Conservation (phyloP, 768 basidiomycete genomes). For the Lentinula lateritia region DNA sequence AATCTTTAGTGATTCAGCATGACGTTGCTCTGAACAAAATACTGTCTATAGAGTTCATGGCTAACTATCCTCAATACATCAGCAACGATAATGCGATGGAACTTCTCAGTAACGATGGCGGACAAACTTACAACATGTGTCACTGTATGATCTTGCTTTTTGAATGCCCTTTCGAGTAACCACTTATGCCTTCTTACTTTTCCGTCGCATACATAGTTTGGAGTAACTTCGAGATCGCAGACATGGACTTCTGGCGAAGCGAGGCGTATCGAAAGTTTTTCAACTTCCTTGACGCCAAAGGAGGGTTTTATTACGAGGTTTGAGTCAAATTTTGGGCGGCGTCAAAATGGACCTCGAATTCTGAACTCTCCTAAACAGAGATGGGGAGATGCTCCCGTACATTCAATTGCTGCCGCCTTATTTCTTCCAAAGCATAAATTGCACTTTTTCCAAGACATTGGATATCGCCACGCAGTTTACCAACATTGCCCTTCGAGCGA, state of each 20-base stretch:
- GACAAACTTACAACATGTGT: constrained; percentile 66
- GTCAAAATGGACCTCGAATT: no score
- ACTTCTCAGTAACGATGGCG: constrained; percentile 44
- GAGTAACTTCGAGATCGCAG: constrained; percentile 69
- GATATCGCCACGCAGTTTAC: constrained; percentile 61
- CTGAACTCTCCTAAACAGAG: constrained; percentile 7
- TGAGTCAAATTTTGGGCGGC: not conserved
- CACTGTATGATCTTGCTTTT: constrained; percentile 45
- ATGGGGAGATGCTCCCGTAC: constrained; percentile 46
- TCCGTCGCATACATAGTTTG: constrained; percentile 34
- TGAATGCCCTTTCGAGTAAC: not conserved
- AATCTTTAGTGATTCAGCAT: constrained; percentile 6
- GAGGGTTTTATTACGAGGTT: constrained; percentile 68
- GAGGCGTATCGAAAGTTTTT: constrained; percentile 66
- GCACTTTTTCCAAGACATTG: constrained; percentile 64
- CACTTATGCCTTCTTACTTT: not conserved
- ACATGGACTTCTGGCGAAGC: constrained; percentile 63
- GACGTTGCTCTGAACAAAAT: not conserved
- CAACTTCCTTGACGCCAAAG: constrained; percentile 55
- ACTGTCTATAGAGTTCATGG: constrained; percentile 42
- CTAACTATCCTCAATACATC: constrained; percentile 48
- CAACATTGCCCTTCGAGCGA: constrained; percentile 40
- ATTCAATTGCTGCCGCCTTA: constrained; percentile 51
- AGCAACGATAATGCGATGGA: constrained; percentile 54
- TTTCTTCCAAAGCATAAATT: constrained; percentile 47